phyloP scores from a whole-genome alignment of 2,329 filamentous ascomycete genomes.

The Periglandula ipomoeae region DNA sequence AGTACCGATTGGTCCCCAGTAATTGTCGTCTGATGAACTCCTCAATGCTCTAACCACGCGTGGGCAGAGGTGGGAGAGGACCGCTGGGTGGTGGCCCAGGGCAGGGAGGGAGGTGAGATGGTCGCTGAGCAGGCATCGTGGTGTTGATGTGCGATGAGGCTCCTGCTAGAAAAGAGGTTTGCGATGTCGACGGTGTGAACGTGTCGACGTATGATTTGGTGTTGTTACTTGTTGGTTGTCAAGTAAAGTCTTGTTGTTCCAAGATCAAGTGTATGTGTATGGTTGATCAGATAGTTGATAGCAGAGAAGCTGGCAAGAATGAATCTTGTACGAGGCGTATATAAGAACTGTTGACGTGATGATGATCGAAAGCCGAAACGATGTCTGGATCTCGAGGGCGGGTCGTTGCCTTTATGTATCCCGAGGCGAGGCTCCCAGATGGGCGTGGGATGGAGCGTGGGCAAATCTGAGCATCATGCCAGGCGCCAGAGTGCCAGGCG shows the following conservation, averaged over 20 bases:
- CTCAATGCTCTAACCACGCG: constrained; percentile 36
- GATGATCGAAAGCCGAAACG: background rate
- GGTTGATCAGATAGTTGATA: background rate
- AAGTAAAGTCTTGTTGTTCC: background rate
- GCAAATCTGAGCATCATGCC: constrained; percentile 17
- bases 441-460: constrained; percentile 10
- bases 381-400: constrained; percentile 17
- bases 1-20: background rate
- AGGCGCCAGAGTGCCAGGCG: constrained; percentile 3
- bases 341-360: background rate
- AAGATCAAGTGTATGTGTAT: background rate
- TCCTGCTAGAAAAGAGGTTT: background rate
- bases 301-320: background rate
- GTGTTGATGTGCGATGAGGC: constrained; percentile 13
- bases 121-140: constrained; percentile 49
- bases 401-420: constrained; percentile 22
- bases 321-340: background rate
- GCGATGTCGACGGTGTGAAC: no score
- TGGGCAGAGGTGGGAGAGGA: constrained; percentile 56
- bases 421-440: constrained; percentile 8
- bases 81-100: constrained; percentile 56
- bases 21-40: background rate
- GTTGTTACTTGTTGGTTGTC: background rate
- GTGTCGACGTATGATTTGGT: no score
- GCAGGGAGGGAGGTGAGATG: constrained; percentile 58